Evolutionary conservation across 768 basidiomycete genomes (phyloP).

Genomic region (Lentinula edodes): DNA sequence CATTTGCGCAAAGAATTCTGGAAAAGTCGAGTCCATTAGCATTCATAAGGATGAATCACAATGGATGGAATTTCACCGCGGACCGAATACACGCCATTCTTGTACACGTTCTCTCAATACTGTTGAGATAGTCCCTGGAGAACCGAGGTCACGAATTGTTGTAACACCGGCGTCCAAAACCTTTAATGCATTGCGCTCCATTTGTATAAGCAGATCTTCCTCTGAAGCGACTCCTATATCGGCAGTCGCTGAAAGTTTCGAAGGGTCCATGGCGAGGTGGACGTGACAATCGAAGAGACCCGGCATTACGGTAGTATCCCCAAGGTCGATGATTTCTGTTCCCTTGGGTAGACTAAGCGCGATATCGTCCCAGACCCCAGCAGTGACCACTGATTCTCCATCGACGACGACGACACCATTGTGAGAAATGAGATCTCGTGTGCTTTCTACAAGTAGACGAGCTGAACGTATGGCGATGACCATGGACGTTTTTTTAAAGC

Average conservation of each 20-base stretch:
- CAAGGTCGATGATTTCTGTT: not conserved
- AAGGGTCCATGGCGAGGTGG: slow-evolving; percentile 1
- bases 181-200: not conserved
- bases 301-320: slow-evolving; percentile 1
- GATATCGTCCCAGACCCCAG: not conserved
- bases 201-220: not conserved
- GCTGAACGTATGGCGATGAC: not conserved
- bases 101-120: not conserved
- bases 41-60: not conserved
- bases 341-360: not conserved
- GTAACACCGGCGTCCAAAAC: slow-evolving; percentile 3
- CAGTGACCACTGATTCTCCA: not conserved
- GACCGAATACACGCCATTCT: not conserved
- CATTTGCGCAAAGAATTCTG: not conserved
- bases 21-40: not conserved
- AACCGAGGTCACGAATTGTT: slow-evolving; percentile 3
- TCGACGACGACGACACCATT: not conserved
- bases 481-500: slow-evolving; percentile 1
- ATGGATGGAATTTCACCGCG: not conserved
- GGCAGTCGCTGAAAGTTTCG: not conserved
- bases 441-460: not conserved
- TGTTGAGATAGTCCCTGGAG: not conserved
- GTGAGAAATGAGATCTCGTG: not conserved
- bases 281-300: slow-evolving; percentile 5
- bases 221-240: not conserved